Conservation (phyloP, 2,329 filamentous ascomycete genomes). For the Pseudogymnoascus sp. region DNA sequence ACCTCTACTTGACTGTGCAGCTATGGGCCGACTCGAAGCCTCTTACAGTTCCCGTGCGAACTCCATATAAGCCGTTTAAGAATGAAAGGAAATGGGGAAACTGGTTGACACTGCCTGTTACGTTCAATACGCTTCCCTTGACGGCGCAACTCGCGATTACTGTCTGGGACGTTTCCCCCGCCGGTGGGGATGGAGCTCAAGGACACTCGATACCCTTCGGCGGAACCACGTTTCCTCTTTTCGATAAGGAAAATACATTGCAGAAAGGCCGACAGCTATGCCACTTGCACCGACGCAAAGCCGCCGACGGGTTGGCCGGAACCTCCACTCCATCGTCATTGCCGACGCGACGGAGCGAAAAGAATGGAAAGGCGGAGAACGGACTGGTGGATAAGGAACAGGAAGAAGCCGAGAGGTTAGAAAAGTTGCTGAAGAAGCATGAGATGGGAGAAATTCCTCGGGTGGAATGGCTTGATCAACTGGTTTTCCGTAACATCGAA, state of each 20-base stretch:
- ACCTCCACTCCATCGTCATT: slow-evolving; percentile 70
- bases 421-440: slow-evolving; percentile 90
- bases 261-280: slow-evolving; percentile 93
- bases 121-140: slow-evolving; percentile 72
- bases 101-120: slow-evolving; percentile 84
- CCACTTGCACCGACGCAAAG: slow-evolving; percentile 70
- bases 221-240: slow-evolving; percentile 85
- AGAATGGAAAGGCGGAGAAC: slow-evolving; percentile 42
- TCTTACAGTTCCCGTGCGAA: slow-evolving; percentile 84
- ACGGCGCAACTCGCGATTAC: slow-evolving; percentile 86
- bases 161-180: slow-evolving; percentile 86
- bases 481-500: slow-evolving; percentile 87
- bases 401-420: slow-evolving; percentile 84
- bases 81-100: slow-evolving; percentile 80
- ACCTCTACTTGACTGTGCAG: slow-evolving; percentile 88
- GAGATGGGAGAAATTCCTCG: slow-evolving; percentile 94
- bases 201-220: slow-evolving; percentile 86
- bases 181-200: slow-evolving; percentile 60
- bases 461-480: slow-evolving; percentile 90
- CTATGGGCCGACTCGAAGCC: slow-evolving; percentile 96
- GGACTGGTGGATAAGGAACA: slow-evolving; percentile 57
- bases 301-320: slow-evolving; percentile 76
- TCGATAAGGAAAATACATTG: slow-evolving; percentile 84
- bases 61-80: slow-evolving; percentile 86
- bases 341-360: slow-evolving; percentile 43